These are phyloP conservation scores for Lyophyllum atratum DNA, from an alignment of 768 basidiomycete species.

Conservation along the genomic window DNA sequence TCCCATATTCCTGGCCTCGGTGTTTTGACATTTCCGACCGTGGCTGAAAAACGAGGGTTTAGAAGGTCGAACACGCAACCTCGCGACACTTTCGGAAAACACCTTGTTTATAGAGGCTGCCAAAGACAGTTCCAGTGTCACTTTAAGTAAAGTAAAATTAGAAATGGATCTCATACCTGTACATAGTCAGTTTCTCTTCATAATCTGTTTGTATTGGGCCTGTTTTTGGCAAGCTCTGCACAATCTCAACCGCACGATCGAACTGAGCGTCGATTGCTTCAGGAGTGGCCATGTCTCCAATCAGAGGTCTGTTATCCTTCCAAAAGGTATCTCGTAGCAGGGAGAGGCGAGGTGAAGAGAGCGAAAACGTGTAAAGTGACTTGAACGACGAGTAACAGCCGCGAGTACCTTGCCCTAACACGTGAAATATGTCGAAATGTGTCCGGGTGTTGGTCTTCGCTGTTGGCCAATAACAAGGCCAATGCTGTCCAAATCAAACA, in stretches of 20 bases:
- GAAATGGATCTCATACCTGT: slow-evolving; percentile 57
- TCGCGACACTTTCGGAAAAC: slow-evolving; percentile 11
- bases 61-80: slow-evolving; percentile 5
- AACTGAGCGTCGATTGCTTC: slow-evolving; percentile 83
- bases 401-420: background rate
- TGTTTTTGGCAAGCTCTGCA: slow-evolving; percentile 89
- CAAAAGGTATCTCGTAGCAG: slow-evolving; percentile 1
- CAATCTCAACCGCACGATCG: slow-evolving; percentile 91
- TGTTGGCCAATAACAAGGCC: too few relatives aligned
- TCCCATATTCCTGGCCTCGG: slow-evolving; percentile 87
- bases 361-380: background rate
- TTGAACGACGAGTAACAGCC: background rate
- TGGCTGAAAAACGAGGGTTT: slow-evolving; percentile 47
- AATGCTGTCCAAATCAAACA: too few relatives aligned
- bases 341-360: background rate
- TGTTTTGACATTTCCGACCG: slow-evolving; percentile 82
- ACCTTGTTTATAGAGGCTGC: slow-evolving; percentile 94
- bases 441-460: too few relatives aligned
- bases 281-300: slow-evolving; percentile 53
- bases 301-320: background rate
- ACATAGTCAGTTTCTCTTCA: slow-evolving; percentile 93
- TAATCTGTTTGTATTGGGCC: slow-evolving; percentile 96
- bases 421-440: background rate
- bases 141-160: background rate
- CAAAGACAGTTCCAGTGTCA: slow-evolving; percentile 10